These are phyloP conservation scores for Paramecium octaurelia DNA, from an alignment of 73 alveolate genomes.

Conservation along the genomic window DNA sequence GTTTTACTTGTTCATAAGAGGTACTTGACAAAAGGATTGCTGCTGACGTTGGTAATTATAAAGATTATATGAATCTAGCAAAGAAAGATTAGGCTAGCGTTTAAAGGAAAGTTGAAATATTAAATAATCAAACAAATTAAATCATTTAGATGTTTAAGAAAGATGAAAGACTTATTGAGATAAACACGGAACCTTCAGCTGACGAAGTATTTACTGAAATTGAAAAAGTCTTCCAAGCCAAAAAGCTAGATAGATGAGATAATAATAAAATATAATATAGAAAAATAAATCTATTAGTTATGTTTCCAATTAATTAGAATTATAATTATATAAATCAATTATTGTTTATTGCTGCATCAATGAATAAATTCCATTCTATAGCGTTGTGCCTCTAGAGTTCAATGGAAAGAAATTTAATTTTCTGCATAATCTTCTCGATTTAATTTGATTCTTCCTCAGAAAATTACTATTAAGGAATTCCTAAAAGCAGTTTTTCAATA, in stretches of 20 bases:
- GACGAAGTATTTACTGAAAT: neutral
- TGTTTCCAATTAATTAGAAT: neutral
- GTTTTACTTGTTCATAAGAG: neutral
- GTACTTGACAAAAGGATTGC: neutral
- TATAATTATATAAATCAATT: constrained; percentile 1
- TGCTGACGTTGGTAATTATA: neutral
- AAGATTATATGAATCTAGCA: neutral
- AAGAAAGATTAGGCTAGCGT: neutral
- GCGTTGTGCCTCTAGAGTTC: constrained; percentile 72
- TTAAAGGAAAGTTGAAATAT: neutral
- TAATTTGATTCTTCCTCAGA: neutral
- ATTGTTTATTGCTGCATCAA: constrained; percentile 65
- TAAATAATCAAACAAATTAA: neutral
- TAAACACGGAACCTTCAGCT: neutral
- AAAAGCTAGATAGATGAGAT: neutral
- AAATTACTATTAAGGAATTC: neutral
- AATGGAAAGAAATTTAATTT: constrained; percentile 70
- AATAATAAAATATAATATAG: neutral
- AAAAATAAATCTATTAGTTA: neutral
- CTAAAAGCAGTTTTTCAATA: constrained; percentile 54
- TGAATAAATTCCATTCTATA: constrained; percentile 77
- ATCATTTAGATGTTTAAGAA: neutral
- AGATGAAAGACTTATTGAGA: neutral
- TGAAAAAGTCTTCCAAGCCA: neutral
- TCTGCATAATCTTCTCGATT: constrained; percentile 53